Base-by-base conservation (phyloP, 148 eudicot species). In the Polygonum maritimum region DNA sequence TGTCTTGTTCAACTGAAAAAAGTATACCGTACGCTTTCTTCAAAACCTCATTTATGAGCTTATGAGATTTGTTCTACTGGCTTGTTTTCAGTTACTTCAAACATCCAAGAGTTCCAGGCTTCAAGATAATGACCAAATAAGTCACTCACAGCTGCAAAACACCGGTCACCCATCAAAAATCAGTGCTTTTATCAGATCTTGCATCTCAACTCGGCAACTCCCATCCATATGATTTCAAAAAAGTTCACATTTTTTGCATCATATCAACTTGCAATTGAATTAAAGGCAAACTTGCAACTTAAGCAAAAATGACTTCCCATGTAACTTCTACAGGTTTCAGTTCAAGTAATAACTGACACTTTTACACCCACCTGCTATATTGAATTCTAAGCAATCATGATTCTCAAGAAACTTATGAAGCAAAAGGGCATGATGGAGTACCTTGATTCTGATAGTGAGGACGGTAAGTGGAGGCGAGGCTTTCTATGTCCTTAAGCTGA, bases 391-490 rank as follows among this genome's bases (percentile, higher is more conserved):
- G 69, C 69, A 33, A 31, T 62, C 3, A 31, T 21, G 69, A 26
- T 58, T 22, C 12, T 62, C 2, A 31, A 2, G 39, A 11, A 57
- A 57, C 33, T 44, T 63, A 3, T 3, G 39, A 31, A 11, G 18
- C 69, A 31, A 33, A 26, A 71, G 49, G 31, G 49, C 26, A 71
- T 21, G 7, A 71, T 40, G 18, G 2, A 18, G 52, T 41, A 72
- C 75, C 75, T 19, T 72, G 75, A 72, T 72, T 72, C 16, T 72
- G 75, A 82, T 93, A 93, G 76, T 88, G 90, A 73, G 94, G 98
- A 58, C 92, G 88, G 63, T 81, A 87, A 21, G 78, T 77, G 74
- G 91, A 81, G 67, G 92, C 86, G 35, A 93, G 84, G 75, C 78
- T 72, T 72, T 72, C 75, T 54, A 72, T 7, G 54, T 72, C 75